phyloP scores from a whole-genome alignment of 1,284 basidiomycete species.

The Quambalaria eucalypti region DNA sequence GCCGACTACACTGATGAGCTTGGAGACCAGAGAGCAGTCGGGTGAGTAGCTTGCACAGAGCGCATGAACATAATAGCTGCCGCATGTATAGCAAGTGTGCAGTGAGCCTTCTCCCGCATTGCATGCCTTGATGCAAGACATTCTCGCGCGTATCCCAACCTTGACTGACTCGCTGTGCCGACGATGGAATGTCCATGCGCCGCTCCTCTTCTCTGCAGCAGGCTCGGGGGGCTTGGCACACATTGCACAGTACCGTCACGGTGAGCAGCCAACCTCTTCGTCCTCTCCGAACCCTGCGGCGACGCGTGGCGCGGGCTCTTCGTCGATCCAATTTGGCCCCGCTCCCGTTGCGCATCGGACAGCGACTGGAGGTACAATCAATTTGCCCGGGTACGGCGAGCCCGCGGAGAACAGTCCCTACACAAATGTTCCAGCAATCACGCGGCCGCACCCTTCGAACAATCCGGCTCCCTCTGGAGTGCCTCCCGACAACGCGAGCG shows the following conservation, averaged over 20 bases:
- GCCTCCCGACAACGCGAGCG: constrained; percentile 80
- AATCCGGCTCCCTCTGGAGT: constrained; percentile 84
- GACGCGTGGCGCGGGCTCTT: constrained; percentile 11
- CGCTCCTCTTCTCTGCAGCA: too few relatives aligned
- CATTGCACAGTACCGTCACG: constrained; percentile 71
- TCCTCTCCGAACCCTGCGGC: background rate
- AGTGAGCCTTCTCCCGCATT: too few relatives aligned
- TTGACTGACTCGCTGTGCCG: too few relatives aligned
- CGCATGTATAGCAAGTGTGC: too few relatives aligned
- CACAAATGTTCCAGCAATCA: constrained; percentile 60
- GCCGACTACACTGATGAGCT: constrained; percentile 81
- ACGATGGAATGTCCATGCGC: too few relatives aligned
- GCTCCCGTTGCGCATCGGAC: constrained; percentile 6
- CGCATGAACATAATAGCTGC: too few relatives aligned
- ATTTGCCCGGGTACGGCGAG: constrained; percentile 1
- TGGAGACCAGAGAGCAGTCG: constrained; percentile 53
- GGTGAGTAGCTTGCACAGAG: too few relatives aligned
- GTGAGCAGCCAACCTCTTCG: constrained; percentile 8
- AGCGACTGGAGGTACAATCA: background rate
- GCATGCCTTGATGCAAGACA: too few relatives aligned
- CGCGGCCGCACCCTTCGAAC: constrained; percentile 81
- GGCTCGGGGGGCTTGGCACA: constrained; percentile 69
- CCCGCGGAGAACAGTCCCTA: constrained; percentile 14
- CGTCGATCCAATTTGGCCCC: constrained; percentile 9
- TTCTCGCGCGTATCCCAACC: too few relatives aligned